phyloP scores from a whole-genome alignment of 768 basidiomycete genomes.

The Lentinula aciculospora region DNA sequence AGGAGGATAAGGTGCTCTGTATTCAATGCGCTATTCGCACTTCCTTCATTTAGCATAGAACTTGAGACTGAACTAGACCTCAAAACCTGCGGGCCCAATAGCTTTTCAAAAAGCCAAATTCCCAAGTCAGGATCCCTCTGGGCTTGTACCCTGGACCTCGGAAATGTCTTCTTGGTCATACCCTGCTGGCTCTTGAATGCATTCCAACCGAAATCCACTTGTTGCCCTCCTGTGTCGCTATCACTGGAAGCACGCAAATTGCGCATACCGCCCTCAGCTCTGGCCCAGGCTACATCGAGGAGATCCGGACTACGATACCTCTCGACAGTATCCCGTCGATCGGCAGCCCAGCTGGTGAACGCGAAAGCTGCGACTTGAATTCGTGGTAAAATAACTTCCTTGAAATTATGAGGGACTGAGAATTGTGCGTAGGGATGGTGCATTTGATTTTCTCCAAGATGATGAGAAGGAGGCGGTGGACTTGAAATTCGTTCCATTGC shows the following conservation, averaged over 20 bases:
- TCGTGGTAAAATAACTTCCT: not conserved
- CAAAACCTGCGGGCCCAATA: not conserved
- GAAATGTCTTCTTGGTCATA: not conserved
- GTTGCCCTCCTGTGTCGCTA: not conserved
- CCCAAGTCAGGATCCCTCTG: not conserved
- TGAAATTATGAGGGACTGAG: not conserved
- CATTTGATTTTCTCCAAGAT: not conserved
- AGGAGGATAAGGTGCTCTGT: not conserved
- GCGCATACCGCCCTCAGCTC: not conserved
- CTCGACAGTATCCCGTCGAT: not conserved
- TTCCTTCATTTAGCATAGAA: not conserved
- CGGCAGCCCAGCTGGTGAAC: not conserved
- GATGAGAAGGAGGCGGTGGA: not conserved
- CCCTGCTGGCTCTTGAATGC: not conserved
- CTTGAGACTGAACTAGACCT: not conserved
- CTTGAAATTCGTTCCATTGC: not conserved
- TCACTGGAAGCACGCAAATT: not conserved
- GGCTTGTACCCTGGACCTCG: not conserved
- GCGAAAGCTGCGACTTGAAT: not conserved
- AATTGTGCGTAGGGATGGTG: not conserved
- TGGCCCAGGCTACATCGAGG: not conserved
- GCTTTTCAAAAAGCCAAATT: not conserved
- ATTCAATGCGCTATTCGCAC: not conserved
- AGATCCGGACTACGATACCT: not conserved
- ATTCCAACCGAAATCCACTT: conserved; percentile 1